phyloP scores from a whole-genome alignment of 2,329 filamentous ascomycete species.

The Rosellinia necatrix region DNA sequence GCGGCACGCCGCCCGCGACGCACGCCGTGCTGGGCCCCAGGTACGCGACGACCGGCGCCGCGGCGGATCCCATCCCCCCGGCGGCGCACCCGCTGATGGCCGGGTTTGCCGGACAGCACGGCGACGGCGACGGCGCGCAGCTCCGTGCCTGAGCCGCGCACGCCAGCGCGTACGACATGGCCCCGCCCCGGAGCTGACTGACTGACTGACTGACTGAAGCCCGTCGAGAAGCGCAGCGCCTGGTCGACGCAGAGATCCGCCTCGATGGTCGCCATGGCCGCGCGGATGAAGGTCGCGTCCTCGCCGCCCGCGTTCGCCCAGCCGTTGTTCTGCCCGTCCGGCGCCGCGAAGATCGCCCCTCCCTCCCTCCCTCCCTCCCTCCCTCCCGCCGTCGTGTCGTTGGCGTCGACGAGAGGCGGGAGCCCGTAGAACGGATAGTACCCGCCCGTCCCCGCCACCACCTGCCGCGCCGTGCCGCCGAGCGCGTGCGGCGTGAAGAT shows the following conservation, averaged over 20 bases:
- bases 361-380: too few relatives aligned
- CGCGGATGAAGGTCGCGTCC: slow-evolving; percentile 43
- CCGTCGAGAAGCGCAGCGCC: slow-evolving; percentile 42
- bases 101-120: slow-evolving; percentile 35
- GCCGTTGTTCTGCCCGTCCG: slow-evolving; percentile 42
- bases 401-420: slow-evolving; percentile 35
- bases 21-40: slow-evolving; percentile 42
- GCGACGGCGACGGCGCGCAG: slow-evolving; percentile 43
- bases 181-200: too few relatives aligned
- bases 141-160: slow-evolving; percentile 39
- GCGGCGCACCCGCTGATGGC: slow-evolving; percentile 39
- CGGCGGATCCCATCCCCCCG: too few relatives aligned
- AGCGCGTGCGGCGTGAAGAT: slow-evolving; percentile 46
- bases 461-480: slow-evolving; percentile 41
- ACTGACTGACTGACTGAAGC: slow-evolving; percentile 47
- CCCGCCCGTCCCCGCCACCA: slow-evolving; percentile 38
- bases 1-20: slow-evolving; percentile 42
- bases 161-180: slow-evolving; percentile 45
- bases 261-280: slow-evolving; percentile 41
- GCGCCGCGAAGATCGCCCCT: slow-evolving; percentile 44
- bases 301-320: slow-evolving; percentile 45
- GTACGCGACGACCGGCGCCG: slow-evolving; percentile 44
- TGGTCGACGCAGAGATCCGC: slow-evolving; percentile 44
- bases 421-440: slow-evolving; percentile 42
- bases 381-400: slow-evolving; percentile 30